Base-by-base conservation (phyloP, 345 rosid genomes). In the Diplotaxis tenuifolia region DNA sequence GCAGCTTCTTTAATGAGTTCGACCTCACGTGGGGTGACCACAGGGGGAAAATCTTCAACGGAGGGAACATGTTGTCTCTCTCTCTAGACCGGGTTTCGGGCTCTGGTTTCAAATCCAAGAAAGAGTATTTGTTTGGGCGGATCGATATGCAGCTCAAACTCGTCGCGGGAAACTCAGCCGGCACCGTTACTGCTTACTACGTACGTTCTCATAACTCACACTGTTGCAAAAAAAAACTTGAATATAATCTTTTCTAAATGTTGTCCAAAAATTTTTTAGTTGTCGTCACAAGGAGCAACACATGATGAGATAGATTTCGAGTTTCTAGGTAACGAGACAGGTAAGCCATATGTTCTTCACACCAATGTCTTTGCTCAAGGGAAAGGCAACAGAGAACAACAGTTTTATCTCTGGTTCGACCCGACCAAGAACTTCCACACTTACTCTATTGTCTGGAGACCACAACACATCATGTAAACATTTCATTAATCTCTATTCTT, bases 391-490 rank as follows among this genome's bases (percentile, higher is more conserved):
- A 83, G 87, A 77, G 93, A 88, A 53, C 89, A 88, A 20, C 90
- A 86, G 58, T 88, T 88, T 54, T 79, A 83, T 60, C 85, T 88
- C 16, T 87, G 92, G 88, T 86, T 86, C 7, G 88, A 86, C 22
- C 92, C 88, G 3, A 84, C 88, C n/a, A 80, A 80, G 58, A 83
- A 85, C 74, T 88, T 88, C 77, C 91, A 88, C 84, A 86, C 91
- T 8, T 88, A 88, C 57, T 82, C 91, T 40, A 76, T 86, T 60
- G 77, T 83, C 47, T 88, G 91, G 91, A 88, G 86, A 53, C 85
- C 88, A 2, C 86, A 86, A 8, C 83, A 74, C 69, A 82, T 88
- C 45, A 76, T 86, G 89, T 84, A 78, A 81, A 18, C 14, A 36
- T 42, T 27, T 7, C n/a, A 50, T 6, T 42, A 6, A 7, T 52